Evolutionary conservation across 2,329 filamentous ascomycete species (phyloP).

Genomic region (Zelopaecilomyces penicillatus): DNA sequence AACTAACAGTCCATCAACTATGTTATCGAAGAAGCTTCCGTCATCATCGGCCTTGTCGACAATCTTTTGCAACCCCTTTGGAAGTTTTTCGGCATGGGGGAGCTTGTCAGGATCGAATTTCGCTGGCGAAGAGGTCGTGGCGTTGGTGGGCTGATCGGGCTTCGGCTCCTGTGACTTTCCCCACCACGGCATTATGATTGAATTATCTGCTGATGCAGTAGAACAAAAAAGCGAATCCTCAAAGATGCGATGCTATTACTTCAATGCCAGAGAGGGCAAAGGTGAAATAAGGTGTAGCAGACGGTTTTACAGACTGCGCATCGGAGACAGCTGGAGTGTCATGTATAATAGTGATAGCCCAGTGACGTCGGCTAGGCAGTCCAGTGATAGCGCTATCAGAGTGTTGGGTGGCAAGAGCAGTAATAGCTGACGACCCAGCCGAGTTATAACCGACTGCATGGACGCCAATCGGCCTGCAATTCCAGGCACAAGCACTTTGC

Average conservation of each 20-base stretch:
- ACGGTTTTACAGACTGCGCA: too few relatives aligned
- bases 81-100: conserved; percentile 42
- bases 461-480: conserved; percentile 21
- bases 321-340: too few relatives aligned
- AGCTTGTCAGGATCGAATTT: conserved; percentile 38
- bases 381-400: background rate
- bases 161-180: conserved; percentile 28
- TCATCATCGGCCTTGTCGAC: conserved; percentile 52
- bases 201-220: too few relatives aligned
- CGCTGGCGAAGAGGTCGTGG: conserved; percentile 12
- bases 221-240: too few relatives aligned
- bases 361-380: too few relatives aligned
- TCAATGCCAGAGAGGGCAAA: too few relatives aligned
- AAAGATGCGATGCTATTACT: background rate
- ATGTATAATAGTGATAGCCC: too few relatives aligned
- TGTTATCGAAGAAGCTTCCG: conserved; percentile 66
- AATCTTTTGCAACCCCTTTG: conserved; percentile 47
- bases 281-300: too few relatives aligned
- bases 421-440: conserved; percentile 7
- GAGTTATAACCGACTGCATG: conserved; percentile 20
- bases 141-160: conserved; percentile 19
- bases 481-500: conserved; percentile 20
- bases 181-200: conserved; percentile 33
- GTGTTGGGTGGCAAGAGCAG: too few relatives aligned
- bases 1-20: conserved; percentile 71